Evolutionary conservation across 768 basidiomycete species (phyloP), one percentile per base, ranked within the genome.

Genomic region (Pleurotus citrinopileatus): DNA sequence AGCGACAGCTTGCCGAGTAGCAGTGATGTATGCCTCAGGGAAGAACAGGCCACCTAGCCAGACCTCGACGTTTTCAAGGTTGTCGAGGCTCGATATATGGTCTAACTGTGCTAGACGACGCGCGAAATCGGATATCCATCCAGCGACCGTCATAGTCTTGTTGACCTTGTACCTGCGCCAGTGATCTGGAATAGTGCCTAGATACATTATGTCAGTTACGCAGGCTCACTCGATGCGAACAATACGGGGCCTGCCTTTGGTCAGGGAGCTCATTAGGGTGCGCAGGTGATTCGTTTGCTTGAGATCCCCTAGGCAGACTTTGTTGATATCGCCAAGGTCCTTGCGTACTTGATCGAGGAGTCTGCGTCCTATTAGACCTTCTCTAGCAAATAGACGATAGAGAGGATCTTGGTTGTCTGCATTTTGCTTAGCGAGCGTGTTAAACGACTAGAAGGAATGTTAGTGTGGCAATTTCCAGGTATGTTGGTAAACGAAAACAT

Each of bases 211-310:
- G 44, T 66, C 58, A 45, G 48, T 46, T 6, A 62, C 53, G 20
- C 53, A 50, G 40, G 25, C 8, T 20, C n/a, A n/a, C n/a, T n/a
- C n/a, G n/a, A n/a, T 12, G 10, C 32, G 37, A 4, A 44, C 28
- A 17, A 38, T 51, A 32, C 34, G 40, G 17, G 15, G 42, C 71
- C 44, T 59, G 87, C 95, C 94, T 78, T 96, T 97, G 10, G 87
- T 94, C 55, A 96, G 72, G 29, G 86, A 79, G 60, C 91, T 91
- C 85, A 98, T 89, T 23, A 99, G 75, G 3, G 83, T 84, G n/a
- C 97, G 86, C 25, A 96, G 75, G 63, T 97, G 92, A 65, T 99
- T 99, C 1, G 96, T 98, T 69, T 97, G 95, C 75, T 97, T 97
- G 48, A 93, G 72, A 58, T 82, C 82, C 47, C 94, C 95, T 61